Conservation (phyloP, 2,329 filamentous ascomycete genomes). For the Ramularia collo-cygni region DNA sequence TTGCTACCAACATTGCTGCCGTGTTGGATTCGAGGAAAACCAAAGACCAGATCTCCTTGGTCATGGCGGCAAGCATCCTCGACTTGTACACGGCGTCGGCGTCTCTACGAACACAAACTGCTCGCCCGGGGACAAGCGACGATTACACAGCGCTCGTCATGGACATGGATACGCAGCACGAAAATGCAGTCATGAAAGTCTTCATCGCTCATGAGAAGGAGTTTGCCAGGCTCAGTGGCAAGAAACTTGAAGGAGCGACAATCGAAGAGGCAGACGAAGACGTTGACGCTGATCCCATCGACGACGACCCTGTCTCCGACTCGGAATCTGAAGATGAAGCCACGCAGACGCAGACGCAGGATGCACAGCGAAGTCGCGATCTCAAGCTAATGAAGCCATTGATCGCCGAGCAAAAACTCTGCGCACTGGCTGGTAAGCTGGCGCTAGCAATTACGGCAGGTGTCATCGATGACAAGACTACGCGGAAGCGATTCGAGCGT, state of each 20-base stretch:
- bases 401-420: conserved; percentile 76
- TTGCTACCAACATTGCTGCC: conserved; percentile 42
- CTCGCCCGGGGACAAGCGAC: conserved; percentile 32
- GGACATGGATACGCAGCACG: conserved; percentile 56
- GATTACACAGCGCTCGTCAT: conserved; percentile 50
- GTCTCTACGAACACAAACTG: conserved; percentile 45
- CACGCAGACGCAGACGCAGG: conserved; percentile 42
- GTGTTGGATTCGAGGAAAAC: conserved; percentile 41
- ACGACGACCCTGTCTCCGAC: conserved; percentile 27
- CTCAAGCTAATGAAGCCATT: conserved; percentile 53
- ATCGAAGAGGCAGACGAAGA: conserved; percentile 33
- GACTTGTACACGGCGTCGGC: conserved; percentile 78
- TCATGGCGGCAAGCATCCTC: conserved; percentile 67
- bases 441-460: conserved; percentile 72
- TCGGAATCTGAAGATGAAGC: conserved; percentile 33
- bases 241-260: conserved; percentile 25
- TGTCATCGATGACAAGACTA: conserved; percentile 61
- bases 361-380: conserved; percentile 51
- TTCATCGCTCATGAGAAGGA: conserved; percentile 70
- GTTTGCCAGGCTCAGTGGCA: conserved; percentile 59
- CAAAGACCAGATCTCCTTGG: conserved; percentile 66
- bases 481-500: conserved; percentile 65
- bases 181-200: conserved; percentile 63
- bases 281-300: conserved; percentile 29
- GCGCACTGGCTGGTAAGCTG: conserved; percentile 76